phyloP scores from a whole-genome alignment of 768 basidiomycete genomes.

The Pleurotus salmoneostramineus region DNA sequence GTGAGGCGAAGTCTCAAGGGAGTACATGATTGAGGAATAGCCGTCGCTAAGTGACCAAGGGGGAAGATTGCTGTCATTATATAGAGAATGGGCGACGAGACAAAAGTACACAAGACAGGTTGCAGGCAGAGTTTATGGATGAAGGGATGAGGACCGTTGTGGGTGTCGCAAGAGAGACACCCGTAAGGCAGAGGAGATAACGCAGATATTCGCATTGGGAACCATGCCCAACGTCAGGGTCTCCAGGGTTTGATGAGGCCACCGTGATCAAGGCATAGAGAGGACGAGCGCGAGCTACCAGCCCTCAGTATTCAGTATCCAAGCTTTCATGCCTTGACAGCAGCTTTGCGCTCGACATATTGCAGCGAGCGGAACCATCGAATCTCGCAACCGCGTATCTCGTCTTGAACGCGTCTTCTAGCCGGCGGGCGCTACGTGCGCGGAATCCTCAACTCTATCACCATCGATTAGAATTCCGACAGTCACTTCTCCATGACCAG shows the following conservation, averaged over 20 bases:
- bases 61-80: not conserved
- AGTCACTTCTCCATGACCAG: not conserved
- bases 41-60: not conserved
- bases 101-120: not conserved
- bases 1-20: not conserved
- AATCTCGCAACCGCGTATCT: too few relatives aligned
- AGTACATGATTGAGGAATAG: not conserved
- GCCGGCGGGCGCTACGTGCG: too few relatives aligned
- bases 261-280: not conserved
- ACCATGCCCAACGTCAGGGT: not conserved
- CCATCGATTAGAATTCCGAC: too few relatives aligned
- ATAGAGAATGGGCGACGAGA: not conserved
- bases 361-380: too few relatives aligned
- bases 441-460: too few relatives aligned
- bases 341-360: too few relatives aligned
- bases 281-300: too few relatives aligned
- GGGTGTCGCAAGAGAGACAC: not conserved
- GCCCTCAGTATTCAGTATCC: too few relatives aligned
- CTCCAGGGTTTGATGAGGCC: not conserved
- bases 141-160: not conserved
- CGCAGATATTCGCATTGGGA: not conserved
- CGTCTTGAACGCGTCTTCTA: too few relatives aligned
- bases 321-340: too few relatives aligned
- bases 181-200: not conserved
- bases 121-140: not conserved